phyloP scores from a whole-genome alignment of 805 yeast genomes.

The Starmerella bombi region DNA sequence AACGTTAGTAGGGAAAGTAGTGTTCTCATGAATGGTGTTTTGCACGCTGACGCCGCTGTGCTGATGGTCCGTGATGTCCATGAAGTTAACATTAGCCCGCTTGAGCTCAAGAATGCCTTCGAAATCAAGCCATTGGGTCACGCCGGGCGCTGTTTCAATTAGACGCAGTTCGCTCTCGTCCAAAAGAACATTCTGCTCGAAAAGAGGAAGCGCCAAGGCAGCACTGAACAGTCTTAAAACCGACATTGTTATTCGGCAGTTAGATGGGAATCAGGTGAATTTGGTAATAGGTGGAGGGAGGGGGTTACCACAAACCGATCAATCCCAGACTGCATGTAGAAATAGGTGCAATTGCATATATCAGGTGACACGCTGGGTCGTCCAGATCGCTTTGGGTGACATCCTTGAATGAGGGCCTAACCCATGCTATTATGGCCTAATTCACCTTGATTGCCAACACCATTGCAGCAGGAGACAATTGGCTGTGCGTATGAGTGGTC shows the following conservation, averaged over 20 bases:
- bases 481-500: too few species aligned
- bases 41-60: slow-evolving; percentile 14
- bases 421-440: too few species aligned
- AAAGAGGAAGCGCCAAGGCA: neutral
- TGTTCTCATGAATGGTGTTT: neutral
- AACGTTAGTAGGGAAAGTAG: slow-evolving; percentile 36
- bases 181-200: slow-evolving; percentile 4
- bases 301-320: too few species aligned
- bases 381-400: too few species aligned
- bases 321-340: too few species aligned
- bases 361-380: too few species aligned
- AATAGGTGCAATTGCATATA: too few species aligned
- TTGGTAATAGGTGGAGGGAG: neutral
- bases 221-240: neutral
- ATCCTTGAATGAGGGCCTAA: too few species aligned
- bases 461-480: too few species aligned
- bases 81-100: slow-evolving; percentile 39
- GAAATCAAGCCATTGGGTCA: slow-evolving; percentile 28
- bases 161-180: slow-evolving; percentile 8
- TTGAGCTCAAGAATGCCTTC: slow-evolving; percentile 34
- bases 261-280: neutral
- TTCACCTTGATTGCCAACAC: too few species aligned
- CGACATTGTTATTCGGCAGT: too few species aligned
- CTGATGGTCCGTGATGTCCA: slow-evolving; percentile 46
- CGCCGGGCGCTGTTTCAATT: slow-evolving; percentile 18